Evolutionary conservation across 2,329 filamentous ascomycete species (phyloP).

Genomic region (Davidsoniella neocaledoniae): DNA sequence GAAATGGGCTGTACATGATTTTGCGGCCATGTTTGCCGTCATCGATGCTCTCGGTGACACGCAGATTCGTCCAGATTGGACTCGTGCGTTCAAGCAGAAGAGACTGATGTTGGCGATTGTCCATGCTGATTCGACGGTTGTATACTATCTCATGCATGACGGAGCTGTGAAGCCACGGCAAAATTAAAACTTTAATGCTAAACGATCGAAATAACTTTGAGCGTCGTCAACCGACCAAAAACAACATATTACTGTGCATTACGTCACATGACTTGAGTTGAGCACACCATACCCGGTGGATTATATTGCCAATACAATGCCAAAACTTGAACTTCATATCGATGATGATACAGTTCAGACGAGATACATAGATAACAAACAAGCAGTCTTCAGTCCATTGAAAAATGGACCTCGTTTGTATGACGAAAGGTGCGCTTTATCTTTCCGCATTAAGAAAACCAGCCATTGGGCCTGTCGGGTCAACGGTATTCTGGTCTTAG

Average conservation of each 20-base stretch:
- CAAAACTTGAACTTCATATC: no score
- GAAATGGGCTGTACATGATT: conserved; percentile 49
- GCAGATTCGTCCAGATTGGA: conserved; percentile 22
- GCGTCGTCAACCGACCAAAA: not conserved
- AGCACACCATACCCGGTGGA: not conserved
- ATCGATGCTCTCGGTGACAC: conserved; percentile 22
- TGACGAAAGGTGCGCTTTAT: no score
- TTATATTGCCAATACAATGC: not conserved
- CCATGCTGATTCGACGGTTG: conserved; percentile 66
- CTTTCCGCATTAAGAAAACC: no score
- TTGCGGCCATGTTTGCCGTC: conserved; percentile 54
- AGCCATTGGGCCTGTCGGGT: no score
- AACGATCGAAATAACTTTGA: not conserved
- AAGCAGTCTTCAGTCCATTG: no score
- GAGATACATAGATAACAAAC: no score
- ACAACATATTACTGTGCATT: not conserved
- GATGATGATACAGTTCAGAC: no score
- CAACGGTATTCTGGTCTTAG: no score
- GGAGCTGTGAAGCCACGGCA: conserved; percentile 76
- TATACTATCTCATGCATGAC: conserved; percentile 74
- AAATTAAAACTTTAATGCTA: conserved; percentile 34
- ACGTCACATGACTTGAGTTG: not conserved
- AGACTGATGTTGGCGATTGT: conserved; percentile 57
- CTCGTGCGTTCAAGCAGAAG: conserved; percentile 37
- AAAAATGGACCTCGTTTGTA: no score